phyloP scores from a whole-genome alignment of 177 flowering plant genomes.

The Telopea speciosissima region DNA sequence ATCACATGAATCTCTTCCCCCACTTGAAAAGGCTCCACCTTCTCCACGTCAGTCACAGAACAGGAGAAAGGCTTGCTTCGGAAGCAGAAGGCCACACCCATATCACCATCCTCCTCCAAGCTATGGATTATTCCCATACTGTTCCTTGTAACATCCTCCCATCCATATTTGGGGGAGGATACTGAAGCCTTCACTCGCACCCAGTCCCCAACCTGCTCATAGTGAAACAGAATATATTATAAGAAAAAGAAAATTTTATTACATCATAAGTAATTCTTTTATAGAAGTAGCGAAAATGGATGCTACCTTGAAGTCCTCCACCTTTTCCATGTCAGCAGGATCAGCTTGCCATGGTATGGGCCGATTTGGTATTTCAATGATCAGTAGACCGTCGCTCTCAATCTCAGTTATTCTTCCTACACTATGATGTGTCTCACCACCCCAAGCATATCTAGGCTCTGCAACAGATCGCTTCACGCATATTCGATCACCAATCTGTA shows the following conservation, averaged over 20 bases:
- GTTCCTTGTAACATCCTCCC: conserved; percentile 88
- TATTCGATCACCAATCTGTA: conserved; percentile 86
- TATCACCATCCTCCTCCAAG: conserved; percentile 95
- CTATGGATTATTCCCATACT: conserved; percentile 91
- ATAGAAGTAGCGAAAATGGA: background rate
- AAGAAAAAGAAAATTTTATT: background rate
- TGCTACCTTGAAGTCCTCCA: conserved; percentile 89
- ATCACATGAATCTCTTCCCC: conserved; percentile 86
- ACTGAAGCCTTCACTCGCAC: conserved; percentile 90
- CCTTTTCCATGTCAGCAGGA: conserved; percentile 99
- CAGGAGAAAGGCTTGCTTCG: conserved; percentile 89
- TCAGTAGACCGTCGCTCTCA: conserved; percentile 86
- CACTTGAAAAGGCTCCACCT: conserved; percentile 79
- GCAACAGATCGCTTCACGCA: conserved; percentile 98
- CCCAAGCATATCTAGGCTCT: conserved; percentile 99
- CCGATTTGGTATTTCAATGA: conserved; percentile 89
- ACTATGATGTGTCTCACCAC: conserved; percentile 99
- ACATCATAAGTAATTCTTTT: background rate
- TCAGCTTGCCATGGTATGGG: conserved; percentile 98
- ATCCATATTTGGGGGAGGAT: conserved; percentile 93
- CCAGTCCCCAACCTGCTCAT: conserved; percentile 91
- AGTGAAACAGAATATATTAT: background rate
- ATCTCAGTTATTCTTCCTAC: conserved; percentile 89
- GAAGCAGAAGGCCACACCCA: conserved; percentile 93
- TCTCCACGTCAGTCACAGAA: conserved; percentile 95